phyloP scores from a whole-genome alignment of 2,329 filamentous ascomycete species.

The Trichoderma lentiforme region DNA sequence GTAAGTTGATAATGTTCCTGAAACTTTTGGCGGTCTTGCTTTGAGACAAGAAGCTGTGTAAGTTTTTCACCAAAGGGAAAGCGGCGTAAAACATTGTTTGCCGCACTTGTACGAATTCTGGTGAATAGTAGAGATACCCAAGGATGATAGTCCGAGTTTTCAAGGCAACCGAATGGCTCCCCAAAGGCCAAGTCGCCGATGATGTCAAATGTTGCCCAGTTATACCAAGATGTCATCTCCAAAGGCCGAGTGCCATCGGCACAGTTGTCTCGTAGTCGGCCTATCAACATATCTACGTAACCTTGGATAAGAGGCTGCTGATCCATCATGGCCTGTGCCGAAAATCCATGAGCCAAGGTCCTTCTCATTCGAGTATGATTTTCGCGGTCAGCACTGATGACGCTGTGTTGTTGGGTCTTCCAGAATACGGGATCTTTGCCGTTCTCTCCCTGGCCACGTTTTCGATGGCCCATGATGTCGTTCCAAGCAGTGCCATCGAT shows the following conservation, averaged over 20 bases:
- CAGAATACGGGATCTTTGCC: conserved; percentile 15
- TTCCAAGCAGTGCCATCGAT: conserved; percentile 15
- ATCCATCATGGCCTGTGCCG: conserved; percentile 28
- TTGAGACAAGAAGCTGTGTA: not conserved
- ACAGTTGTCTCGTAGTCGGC: conserved; percentile 22
- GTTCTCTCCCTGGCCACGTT: conserved; percentile 18
- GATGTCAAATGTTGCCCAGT: conserved; percentile 30
- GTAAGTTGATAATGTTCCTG: not conserved
- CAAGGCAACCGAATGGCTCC: conserved; percentile 28
- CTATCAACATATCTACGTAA: conserved; percentile 29
- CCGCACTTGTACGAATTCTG: not conserved
- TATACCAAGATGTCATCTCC: conserved; percentile 29
- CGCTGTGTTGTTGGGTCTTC: not conserved
- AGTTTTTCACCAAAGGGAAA: not conserved
- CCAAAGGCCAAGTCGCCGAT: conserved; percentile 32
- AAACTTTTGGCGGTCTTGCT: not conserved
- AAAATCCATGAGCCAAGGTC: conserved; percentile 30
- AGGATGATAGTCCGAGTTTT: conserved; percentile 26
- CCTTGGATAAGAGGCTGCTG: conserved; percentile 30
- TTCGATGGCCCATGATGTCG: conserved; percentile 23
- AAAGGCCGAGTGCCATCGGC: conserved; percentile 13
- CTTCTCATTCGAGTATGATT: conserved; percentile 26
- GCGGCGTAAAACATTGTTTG: not conserved
- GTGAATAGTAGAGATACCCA: conserved; percentile 27
- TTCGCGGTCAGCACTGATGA: conserved; percentile 22